Percentiles rank a stretch among this genome's conserved stretches.
Evolutionary conservation across 2,329 filamentous ascomycete species (phyloP).

Genomic region (Curvularia spicifera): DNA sequence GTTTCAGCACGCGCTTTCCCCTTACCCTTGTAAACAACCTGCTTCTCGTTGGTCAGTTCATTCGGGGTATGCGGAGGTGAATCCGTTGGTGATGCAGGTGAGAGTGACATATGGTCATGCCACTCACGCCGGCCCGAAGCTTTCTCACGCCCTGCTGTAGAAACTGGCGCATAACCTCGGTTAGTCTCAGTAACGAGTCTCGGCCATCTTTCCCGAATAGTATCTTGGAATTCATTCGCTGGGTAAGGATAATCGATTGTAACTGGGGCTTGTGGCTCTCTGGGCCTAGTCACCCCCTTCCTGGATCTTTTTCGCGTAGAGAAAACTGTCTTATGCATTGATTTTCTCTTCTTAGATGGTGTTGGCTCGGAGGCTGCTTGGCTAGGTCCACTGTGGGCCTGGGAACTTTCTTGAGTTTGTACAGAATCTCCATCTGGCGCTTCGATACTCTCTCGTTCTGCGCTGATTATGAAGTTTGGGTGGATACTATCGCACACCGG

Average conservation of each 20-base stretch:
- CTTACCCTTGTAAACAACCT: no score
- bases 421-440: background rate
- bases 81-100: slow-evolving; percentile 11
- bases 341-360: background rate
- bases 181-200: background rate
- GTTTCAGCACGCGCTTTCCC: no score
- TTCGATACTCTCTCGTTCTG: slow-evolving; percentile 1
- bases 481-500: slow-evolving; percentile 2
- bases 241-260: background rate
- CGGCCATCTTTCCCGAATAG: background rate
- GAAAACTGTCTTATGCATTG: background rate
- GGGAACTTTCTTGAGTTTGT: background rate
- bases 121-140: slow-evolving; percentile 17
- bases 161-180: background rate
- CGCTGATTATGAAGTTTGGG: slow-evolving; percentile 1
- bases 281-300: no score
- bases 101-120: background rate
- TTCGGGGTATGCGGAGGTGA: slow-evolving; percentile 13
- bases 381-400: no score
- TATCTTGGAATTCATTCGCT: background rate
- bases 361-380: background rate
- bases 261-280: background rate
- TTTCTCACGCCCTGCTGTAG: slow-evolving; percentile 8
- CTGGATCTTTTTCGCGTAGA: background rate
- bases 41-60: no score